Evolutionary conservation across 345 rosid species (phyloP), one percentile per base, ranked within the genome.

Genomic region (Clarkia xantiana): DNA sequence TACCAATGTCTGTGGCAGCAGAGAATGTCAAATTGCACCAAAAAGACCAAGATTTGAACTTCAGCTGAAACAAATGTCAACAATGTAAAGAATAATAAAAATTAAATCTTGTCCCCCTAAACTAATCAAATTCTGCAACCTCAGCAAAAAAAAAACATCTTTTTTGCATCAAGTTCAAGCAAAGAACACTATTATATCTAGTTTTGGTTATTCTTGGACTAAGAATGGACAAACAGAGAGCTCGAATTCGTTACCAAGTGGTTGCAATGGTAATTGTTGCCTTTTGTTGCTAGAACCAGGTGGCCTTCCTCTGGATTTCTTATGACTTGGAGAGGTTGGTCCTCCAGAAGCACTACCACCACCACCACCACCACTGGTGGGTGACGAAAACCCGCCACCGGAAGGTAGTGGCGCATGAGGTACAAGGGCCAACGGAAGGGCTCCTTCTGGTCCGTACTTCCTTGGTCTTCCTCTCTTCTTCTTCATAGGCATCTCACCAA

Each of bases 251-350:
- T 58, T 70, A 88, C 95, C 97, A 44, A 77, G 52, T 46, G 81
- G 76, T 46, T 75, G 67, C 50, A 65, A 51, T 42, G 50, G 66
- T 45, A 65, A 51, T 39, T 54, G 73, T 45, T 60, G 80, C 65
- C 80, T 82, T 64, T 75, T 89, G 62, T 61, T 55, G 44, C 18
- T 47, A n/a, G 95, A 82, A 29, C 97, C 95, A 49, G 75, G 95
- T 18, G 97, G 97, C 60, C 97, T 76, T 29, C 97, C 97, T 64
- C 89, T 71, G 41, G 69, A 58, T 49, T 86, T 87, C 78, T 80
- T 78, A 46, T 51, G 68, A 58, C 71, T 60, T 15, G 73, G 62
- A 10, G 82, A 70, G 13, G 47, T 49, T 5, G 14, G 49, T 58
- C 18, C 63, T 34, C 54, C 61, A 14, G 41, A 14, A 57, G 47